These are phyloP conservation scores for Boletus tylopilopsis DNA, from an alignment of 768 basidiomycete genomes.

Conservation along the genomic window DNA sequence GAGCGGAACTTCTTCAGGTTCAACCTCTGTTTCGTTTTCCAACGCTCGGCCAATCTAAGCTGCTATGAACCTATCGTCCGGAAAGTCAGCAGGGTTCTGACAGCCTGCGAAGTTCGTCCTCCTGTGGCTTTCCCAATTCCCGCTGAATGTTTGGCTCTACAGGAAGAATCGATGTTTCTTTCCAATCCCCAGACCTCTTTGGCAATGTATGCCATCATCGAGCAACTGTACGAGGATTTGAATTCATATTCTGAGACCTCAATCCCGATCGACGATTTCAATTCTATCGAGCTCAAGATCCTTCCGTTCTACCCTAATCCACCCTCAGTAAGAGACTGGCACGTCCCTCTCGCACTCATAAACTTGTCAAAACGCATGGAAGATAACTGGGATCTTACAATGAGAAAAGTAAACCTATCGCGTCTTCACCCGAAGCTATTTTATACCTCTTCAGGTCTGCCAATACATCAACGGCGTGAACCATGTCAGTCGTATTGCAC, in stretches of 20 bases:
- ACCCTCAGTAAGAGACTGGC: conserved; percentile 86
- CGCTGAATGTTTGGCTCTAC: conserved; percentile 3
- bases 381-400: conserved; percentile 95
- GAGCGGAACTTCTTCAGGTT: conserved; percentile 86
- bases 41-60: conserved; percentile 83
- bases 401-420: conserved; percentile 63
- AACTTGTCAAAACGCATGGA: conserved; percentile 78
- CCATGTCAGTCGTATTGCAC: conserved; percentile 87
- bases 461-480: conserved; percentile 86
- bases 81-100: conserved; percentile 88
- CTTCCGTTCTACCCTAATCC: conserved; percentile 98
- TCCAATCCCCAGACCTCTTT: conserved; percentile 67
- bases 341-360: conserved; percentile 89
- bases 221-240: conserved; percentile 95
- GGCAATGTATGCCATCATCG: conserved; percentile 77
- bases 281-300: conserved; percentile 92
- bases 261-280: conserved; percentile 86
- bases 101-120: conserved; percentile 76
- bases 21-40: conserved; percentile 96
- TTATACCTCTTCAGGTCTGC: conserved; percentile 46
- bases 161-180: conserved; percentile 90
- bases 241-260: conserved; percentile 98
- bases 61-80: conserved; percentile 96
- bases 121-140: neutral
- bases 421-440: neutral